Evolutionary conservation across 2,329 filamentous ascomycete species (phyloP).

Genomic region (Claviceps quebecensis): DNA sequence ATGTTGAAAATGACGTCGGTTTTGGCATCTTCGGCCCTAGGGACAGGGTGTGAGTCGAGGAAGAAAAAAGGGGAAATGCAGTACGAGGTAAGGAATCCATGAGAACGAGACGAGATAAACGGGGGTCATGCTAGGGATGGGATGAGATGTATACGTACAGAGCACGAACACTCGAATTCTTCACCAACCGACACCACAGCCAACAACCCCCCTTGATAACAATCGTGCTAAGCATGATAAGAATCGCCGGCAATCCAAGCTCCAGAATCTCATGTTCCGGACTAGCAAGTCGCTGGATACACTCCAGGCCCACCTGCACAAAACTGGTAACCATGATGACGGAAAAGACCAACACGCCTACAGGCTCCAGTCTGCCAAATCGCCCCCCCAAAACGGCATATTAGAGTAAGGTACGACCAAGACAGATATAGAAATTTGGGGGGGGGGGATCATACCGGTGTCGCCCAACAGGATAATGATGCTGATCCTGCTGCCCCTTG

Average conservation of each 20-base stretch:
- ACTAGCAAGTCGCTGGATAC: conserved; percentile 47
- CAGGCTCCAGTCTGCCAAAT: conserved; percentile 49
- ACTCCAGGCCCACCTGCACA: conserved; percentile 61
- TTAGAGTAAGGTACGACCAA: not conserved
- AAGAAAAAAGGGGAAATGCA: too few relatives aligned
- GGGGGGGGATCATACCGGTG: conserved; percentile 28
- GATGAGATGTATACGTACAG: conserved; percentile 29
- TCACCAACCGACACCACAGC: conserved; percentile 77
- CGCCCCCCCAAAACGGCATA: too few relatives aligned
- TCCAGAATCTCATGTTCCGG: conserved; percentile 55
- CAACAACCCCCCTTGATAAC: conserved; percentile 71
- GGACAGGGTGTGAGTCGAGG: not conserved
- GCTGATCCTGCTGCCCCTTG: conserved; percentile 51
- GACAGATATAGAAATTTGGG: not conserved
- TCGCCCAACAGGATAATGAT: conserved; percentile 66
- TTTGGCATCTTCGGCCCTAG: conserved; percentile 35
- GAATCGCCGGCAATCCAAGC: conserved; percentile 56
- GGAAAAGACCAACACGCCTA: conserved; percentile 70
- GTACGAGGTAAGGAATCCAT: too few relatives aligned
- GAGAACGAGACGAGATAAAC: not conserved
- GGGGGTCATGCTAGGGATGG: too few relatives aligned
- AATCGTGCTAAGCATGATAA: conserved; percentile 71
- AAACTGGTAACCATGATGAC: conserved; percentile 81
- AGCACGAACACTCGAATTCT: conserved; percentile 74
- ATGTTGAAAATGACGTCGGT: conserved; percentile 84